Conservation (phyloP, 805 yeast species). For the Candida sanyiensis region DNA sequence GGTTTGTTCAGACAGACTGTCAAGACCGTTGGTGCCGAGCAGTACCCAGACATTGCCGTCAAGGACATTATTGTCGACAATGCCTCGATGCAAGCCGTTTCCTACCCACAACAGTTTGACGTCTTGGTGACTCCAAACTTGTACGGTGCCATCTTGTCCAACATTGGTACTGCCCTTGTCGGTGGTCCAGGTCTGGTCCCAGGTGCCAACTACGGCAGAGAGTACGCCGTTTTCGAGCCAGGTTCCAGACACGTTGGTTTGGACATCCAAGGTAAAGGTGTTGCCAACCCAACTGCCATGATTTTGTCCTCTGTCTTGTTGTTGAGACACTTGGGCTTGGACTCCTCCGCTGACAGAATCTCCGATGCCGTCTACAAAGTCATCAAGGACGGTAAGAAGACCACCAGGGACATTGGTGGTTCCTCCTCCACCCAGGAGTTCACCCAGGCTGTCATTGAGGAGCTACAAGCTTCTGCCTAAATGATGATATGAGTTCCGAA, state of each 20-base stretch:
- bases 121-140: conserved; percentile 96
- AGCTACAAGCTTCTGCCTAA: conserved; percentile 13
- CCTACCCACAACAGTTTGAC: conserved; percentile 96
- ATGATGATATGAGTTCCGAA: conserved; percentile 2
- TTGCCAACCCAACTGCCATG: conserved; percentile 98
- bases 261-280: conserved; percentile 89
- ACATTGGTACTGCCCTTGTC: conserved; percentile 93
- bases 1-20: conserved; percentile 95
- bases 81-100: conserved; percentile 99
- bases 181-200: conserved; percentile 99
- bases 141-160: conserved; percentile 95
- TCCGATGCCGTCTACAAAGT: conserved; percentile 86
- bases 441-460: conserved; percentile 78
- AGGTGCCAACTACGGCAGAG: conserved; percentile 97
- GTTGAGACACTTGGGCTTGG: conserved; percentile 93
- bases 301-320: conserved; percentile 84
- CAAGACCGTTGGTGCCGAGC: conserved; percentile 77
- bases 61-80: conserved; percentile 96
- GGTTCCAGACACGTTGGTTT: conserved; percentile 99
- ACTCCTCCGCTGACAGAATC: conserved; percentile 77
- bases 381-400: conserved; percentile 77
- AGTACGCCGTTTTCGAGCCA: conserved; percentile 96
- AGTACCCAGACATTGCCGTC: conserved; percentile 76
- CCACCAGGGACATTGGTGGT: conserved; percentile 93
- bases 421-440: conserved; percentile 84